Evolutionary conservation across 2,329 filamentous ascomycete species (phyloP).

Genomic region (Leptographium wingfieldii): DNA sequence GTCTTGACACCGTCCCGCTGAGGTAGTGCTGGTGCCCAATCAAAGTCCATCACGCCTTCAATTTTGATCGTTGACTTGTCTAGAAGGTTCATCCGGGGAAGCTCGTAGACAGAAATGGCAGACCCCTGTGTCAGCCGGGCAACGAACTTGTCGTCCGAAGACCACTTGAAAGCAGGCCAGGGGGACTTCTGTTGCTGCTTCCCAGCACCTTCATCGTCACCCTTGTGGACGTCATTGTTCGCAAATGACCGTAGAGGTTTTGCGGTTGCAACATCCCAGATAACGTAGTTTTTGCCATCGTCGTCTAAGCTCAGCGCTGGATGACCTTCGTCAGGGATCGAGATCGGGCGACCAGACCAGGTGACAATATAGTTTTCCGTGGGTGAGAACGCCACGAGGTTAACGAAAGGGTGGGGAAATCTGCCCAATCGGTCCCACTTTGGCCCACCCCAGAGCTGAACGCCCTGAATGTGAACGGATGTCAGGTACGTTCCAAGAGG

Average conservation of each 20-base stretch:
- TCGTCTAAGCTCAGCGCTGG: conserved; percentile 79
- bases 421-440: conserved; percentile 85
- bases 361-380: conserved; percentile 87
- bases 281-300: conserved; percentile 98
- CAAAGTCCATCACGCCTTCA: conserved; percentile 93
- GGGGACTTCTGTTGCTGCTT: conserved; percentile 77
- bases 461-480: conserved; percentile 89
- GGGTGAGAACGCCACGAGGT: conserved; percentile 92
- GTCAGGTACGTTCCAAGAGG: conserved; percentile 88
- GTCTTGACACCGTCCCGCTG: conserved; percentile 75
- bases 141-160: conserved; percentile 91
- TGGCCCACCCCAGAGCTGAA: conserved; percentile 89
- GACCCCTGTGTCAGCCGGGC: conserved; percentile 79
- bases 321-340: conserved; percentile 78
- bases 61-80: conserved; percentile 92
- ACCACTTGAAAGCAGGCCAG: conserved; percentile 99
- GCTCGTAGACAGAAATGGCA: conserved; percentile 92
- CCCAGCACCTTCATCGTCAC: conserved; percentile 40
- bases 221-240: conserved; percentile 66
- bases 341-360: conserved; percentile 90
- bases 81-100: conserved; percentile 76
- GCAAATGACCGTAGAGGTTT: conserved; percentile 88
- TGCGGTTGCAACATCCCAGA: conserved; percentile 89
- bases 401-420: conserved; percentile 90
- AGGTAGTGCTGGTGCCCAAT: conserved; percentile 82